Conservation (phyloP, 768 basidiomycete genomes). For the Lentinula sp. region DNA sequence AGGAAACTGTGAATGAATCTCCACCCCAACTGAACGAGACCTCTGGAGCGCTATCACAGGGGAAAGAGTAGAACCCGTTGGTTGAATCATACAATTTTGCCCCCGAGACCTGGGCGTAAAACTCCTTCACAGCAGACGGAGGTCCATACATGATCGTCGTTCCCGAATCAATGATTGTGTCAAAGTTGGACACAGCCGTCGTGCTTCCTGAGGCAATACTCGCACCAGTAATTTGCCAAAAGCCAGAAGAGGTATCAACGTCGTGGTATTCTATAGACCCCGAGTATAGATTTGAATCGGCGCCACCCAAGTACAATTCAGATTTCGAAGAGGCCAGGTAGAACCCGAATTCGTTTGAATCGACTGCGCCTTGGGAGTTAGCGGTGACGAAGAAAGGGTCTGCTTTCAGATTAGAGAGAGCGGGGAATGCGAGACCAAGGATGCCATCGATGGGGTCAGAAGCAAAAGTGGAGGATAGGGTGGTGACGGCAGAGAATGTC, state of each 20-base stretch:
- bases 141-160: constrained; percentile 27
- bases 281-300: constrained; percentile 35
- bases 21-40: constrained; percentile 33
- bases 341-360: constrained; percentile 35
- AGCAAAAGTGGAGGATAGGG: constrained; percentile 22
- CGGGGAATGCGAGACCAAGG: constrained; percentile 31
- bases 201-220: constrained; percentile 11
- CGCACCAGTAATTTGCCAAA: constrained; percentile 20
- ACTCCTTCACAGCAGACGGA: constrained; percentile 10
- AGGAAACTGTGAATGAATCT: constrained; percentile 34
- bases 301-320: constrained; percentile 51
- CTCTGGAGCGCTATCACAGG: constrained; percentile 19
- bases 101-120: constrained; percentile 21
- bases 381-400: constrained; percentile 37
- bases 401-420: constrained; percentile 22
- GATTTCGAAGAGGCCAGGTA: constrained; percentile 32
- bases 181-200: constrained; percentile 9
- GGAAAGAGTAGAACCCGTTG: constrained; percentile 21
- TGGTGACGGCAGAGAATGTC: constrained; percentile 28
- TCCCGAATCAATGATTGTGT: constrained; percentile 31
- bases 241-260: constrained; percentile 17
- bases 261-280: constrained; percentile 29
- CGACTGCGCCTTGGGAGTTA: constrained; percentile 21
- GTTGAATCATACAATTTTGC: constrained; percentile 12
- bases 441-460: constrained; percentile 13